A percentile compares a stretch with the other conserved stretches of the same genome.
phyloP scores from a whole-genome alignment of 2,329 filamentous ascomycete species.

The Zymoseptoria passerinii region DNA sequence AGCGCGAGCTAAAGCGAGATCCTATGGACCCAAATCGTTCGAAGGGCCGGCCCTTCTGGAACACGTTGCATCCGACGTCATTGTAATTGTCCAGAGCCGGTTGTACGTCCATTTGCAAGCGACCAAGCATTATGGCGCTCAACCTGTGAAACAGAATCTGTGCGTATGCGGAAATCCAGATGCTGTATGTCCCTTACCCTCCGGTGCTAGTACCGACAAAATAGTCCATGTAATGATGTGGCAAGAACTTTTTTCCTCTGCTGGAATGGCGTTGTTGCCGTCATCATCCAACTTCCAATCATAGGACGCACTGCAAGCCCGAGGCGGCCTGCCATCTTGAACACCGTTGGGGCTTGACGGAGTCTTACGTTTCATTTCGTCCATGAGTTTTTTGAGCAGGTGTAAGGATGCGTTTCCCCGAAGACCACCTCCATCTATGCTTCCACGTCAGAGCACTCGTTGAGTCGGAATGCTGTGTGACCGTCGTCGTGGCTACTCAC shows the following conservation, averaged over 20 bases:
- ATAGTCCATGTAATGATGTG: conserved; percentile 21
- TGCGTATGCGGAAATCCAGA: not conserved
- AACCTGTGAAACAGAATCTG: conserved; percentile 1
- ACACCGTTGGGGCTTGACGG: no score
- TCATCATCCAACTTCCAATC: not conserved
- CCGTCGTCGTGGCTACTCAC: no score
- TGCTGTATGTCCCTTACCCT: conserved; percentile 2
- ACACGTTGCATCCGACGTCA: conserved; percentile 10
- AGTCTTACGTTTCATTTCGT: not conserved
- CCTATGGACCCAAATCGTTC: no score
- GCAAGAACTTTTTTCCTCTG: conserved; percentile 4
- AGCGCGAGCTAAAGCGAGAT: no score
- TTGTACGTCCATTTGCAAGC: conserved; percentile 14
- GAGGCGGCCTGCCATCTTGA: no score
- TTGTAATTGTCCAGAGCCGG: conserved; percentile 10
- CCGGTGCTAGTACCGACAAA: conserved; percentile 17
- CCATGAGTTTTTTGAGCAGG: conserved; percentile 12
- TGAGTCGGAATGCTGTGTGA: no score
- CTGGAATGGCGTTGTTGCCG: not conserved
- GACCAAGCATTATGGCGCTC: conserved; percentile 20
- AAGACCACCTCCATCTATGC: conserved; percentile 15
- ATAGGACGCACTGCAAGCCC: conserved; percentile 1
- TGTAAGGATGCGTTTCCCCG: conserved; percentile 14
- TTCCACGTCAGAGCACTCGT: no score
- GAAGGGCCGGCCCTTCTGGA: not conserved